phyloP scores from a whole-genome alignment of 352 stramenopile species.

The Pythium aquatile region DNA sequence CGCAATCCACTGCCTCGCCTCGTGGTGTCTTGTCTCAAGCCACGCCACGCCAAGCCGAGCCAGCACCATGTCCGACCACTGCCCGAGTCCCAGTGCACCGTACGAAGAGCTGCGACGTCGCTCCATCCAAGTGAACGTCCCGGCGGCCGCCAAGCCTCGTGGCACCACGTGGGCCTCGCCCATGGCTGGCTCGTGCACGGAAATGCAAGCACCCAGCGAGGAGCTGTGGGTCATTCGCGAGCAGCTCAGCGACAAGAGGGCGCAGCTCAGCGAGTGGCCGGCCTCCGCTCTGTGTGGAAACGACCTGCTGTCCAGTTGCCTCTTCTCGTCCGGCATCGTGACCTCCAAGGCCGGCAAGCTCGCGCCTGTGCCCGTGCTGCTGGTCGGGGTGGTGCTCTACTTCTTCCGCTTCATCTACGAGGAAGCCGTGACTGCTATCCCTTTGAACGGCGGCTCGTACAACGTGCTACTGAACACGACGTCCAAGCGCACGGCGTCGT shows the following conservation, averaged over 20 bases:
- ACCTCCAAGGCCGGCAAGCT: constrained; percentile 89
- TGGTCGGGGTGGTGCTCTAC: constrained; percentile 89
- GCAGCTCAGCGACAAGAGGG: constrained; percentile 16
- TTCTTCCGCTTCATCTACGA: constrained; percentile 93
- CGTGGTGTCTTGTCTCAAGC: neutral
- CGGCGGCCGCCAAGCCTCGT: constrained; percentile 5
- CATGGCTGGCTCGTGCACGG: constrained; percentile 9
- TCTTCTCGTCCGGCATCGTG: constrained; percentile 88
- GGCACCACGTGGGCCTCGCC: constrained; percentile 19
- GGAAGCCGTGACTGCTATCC: constrained; percentile 92
- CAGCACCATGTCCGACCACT: neutral
- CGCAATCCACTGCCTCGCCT: neutral
- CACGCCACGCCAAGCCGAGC: neutral
- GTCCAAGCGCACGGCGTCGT: constrained; percentile 90
- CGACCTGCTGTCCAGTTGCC: constrained; percentile 93
- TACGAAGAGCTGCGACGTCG: constrained; percentile 17
- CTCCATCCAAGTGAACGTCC: constrained; percentile 21
- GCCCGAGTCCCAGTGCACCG: neutral
- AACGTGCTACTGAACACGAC: constrained; percentile 96
- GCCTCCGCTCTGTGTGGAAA: constrained; percentile 95
- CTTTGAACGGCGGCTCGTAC: constrained; percentile 95
- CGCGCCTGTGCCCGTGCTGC: constrained; percentile 82
- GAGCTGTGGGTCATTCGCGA: constrained; percentile 11
- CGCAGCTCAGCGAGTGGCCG: constrained; percentile 77
- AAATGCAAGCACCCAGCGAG: constrained; percentile 11